Percentiles rank a stretch among this genome's conserved stretches.
Conservation (phyloP, 2,329 filamentous ascomycete genomes). For the Fusarium armeniacum region DNA sequence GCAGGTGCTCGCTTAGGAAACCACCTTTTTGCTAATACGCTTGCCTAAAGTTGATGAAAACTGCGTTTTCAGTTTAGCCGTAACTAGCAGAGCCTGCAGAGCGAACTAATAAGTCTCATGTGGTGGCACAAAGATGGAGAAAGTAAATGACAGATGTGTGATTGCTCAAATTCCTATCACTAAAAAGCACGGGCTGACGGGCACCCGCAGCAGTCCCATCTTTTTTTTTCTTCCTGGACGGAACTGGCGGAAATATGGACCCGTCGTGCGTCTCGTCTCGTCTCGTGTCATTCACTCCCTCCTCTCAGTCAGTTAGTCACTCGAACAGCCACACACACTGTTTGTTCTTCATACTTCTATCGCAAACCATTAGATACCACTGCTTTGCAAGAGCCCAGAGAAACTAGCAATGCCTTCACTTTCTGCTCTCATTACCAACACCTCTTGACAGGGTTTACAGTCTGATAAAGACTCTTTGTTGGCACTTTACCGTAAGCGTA, state of each 20-base stretch:
- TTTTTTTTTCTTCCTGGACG: not conserved
- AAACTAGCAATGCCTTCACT: not conserved
- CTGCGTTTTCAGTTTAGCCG: not conserved
- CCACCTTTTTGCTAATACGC: not conserved
- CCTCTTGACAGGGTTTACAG: not conserved
- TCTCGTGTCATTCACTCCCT: not conserved
- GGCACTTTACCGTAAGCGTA: not conserved
- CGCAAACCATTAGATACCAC: not conserved
- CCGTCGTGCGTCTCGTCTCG: not conserved
- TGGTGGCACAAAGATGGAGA: not conserved
- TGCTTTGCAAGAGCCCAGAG: not conserved
- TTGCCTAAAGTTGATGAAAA: too few relatives aligned
- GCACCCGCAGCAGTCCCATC: not conserved
- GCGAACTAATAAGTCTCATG: not conserved
- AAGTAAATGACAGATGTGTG: conserved; percentile 1
- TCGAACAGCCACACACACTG: not conserved
- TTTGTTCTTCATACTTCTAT: not conserved
- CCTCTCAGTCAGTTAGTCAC: not conserved
- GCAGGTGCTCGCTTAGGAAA: not conserved
- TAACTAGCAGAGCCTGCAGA: not conserved
- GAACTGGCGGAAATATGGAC: conserved; percentile 7
- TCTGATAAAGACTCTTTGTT: not conserved
- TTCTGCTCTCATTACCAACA: not conserved
- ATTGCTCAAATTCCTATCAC: not conserved
- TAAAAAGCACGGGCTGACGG: conserved; percentile 1